A percentile compares a stretch with the other conserved stretches of the same genome.
These are phyloP conservation scores for Eimeria nieschulzi DNA, from an alignment of 169 alveolate species.

Conservation along the genomic window DNA sequence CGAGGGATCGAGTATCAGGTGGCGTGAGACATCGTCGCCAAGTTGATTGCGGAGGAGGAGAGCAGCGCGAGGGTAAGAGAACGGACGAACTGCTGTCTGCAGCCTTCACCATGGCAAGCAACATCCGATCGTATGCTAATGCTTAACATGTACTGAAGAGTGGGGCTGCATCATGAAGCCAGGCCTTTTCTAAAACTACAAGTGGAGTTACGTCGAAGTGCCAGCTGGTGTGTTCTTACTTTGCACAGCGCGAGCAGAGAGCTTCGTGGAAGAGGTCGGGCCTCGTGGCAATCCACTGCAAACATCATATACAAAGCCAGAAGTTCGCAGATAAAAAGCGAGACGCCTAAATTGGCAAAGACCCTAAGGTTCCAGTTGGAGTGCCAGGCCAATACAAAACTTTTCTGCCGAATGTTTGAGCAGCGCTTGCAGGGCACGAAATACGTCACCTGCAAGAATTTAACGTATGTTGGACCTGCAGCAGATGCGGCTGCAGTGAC, in stretches of 20 bases:
- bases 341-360: neutral
- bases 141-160: too few relatives aligned
- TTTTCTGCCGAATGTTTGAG: neutral
- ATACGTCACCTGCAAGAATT: conserved; percentile 19
- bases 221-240: neutral
- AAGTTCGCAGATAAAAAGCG: neutral
- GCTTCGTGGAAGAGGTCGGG: conserved; percentile 59
- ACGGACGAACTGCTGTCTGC: conserved; percentile 60
- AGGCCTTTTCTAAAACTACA: too few relatives aligned
- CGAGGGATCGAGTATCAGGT: conserved; percentile 54
- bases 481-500: conserved; percentile 67
- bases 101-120: neutral
- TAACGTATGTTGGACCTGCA: conserved; percentile 57
- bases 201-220: too few relatives aligned
- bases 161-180: too few relatives aligned
- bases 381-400: neutral
- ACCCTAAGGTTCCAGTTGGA: neutral
- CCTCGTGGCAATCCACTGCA: conserved; percentile 73
- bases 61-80: conserved; percentile 61
- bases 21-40: conserved; percentile 39
- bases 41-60: conserved; percentile 60
- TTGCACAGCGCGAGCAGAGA: conserved; percentile 66
- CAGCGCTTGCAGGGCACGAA: neutral
- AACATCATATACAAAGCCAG: neutral
- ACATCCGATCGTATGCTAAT: too few relatives aligned